Evolutionary conservation across 768 basidiomycete genomes (phyloP), one percentile per base, ranked within the genome.

Genomic region (Boletus reticulatus): DNA sequence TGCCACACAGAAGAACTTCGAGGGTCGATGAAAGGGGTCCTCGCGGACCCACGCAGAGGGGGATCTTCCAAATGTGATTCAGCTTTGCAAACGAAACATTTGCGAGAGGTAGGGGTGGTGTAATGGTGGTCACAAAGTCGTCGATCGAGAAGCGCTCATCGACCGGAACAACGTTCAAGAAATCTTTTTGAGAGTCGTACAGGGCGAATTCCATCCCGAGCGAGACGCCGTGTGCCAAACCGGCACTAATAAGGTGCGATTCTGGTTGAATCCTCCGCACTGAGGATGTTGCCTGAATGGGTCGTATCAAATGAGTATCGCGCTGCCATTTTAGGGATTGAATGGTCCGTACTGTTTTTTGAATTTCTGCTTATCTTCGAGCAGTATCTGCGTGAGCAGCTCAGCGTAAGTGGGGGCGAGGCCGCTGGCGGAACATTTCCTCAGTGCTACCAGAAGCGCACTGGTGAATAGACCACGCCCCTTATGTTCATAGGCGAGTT

Each of bases 381-480:
- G 13, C 14, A 36, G 34, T 36, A 36, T 36, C 34, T 13, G 62
- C 13, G 43, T 31, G 19, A 72, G 41, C 17, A 70, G 34, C 9
- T 68, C 61, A 24, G 37, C 24, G 22, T 73, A 72, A 8, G 72
- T 67, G 9, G 48, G 58, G 1, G 78, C 76, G 37, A 72, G 22
- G 4, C 55, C 44, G 5, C 60, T 53, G 22, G 59, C 34, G 19
- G 7, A 27, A 1, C n/a, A n/a, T n/a, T 16, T 24, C 8, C 37
- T 29, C 45, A 70, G 53, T 32, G 50, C 14, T 32, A 29, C 9
- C 38, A 72, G 45, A 22, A 72, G 57, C 7, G 58, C 62, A 6
- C 36, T 31, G 0, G 70, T 70, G 53, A 73, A 73, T 10, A 51
- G 58, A 10, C 71, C 71, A 1, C 50, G 60, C 0, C 58, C 61